Evolutionary conservation across 768 basidiomycete species (phyloP), one percentile per base, ranked within the genome.

Genomic region (Pisolithus albus): DNA sequence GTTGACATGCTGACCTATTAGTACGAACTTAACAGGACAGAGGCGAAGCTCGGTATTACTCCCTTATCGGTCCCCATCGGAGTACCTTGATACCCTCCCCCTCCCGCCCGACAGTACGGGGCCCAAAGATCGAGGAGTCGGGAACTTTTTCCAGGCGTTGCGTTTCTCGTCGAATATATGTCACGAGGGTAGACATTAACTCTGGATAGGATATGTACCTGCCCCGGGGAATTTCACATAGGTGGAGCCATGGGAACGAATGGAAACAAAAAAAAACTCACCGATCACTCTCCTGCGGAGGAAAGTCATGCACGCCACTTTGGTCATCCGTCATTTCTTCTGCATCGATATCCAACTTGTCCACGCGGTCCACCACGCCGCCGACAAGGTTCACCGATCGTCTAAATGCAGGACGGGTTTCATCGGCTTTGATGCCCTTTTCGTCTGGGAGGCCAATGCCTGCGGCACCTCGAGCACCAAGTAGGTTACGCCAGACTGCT

Each of bases 401-500:
- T 34, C 84, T 71, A 69, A 81, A 88, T 16, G 38, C 61, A 13
- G 23, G 34, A 2, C 42, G 19, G 46, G 63, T 44, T 40, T 46
- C 51, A 18, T 43, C 54, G 10, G 32, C 53, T 44, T 56, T 46
- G 49, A 52, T 46, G 7, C 28, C 26, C 4, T 26, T 44, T 28
- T 56, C 34, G 60, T 50, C 34, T 0, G 50, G 38, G 51, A 74
- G 74, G 2, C 72, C 73, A 49, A 90, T 84, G 2, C 86, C 88
- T 52, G 77, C 74, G 8, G 88, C 88, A 5, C 92, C 93, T 11
- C 91, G 78, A 1, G 82, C 88, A 7, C 88, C 92, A 38, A 96
- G 83, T 36, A 96, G 61, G 65, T 97, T 96, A 46, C 95, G 75
- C 95, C 95, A 98, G 0, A 96, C 70, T 1, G 90, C 88, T 13